Conservation (phyloP, 2,329 filamentous ascomycete species). For the Sarocladium strictum region DNA sequence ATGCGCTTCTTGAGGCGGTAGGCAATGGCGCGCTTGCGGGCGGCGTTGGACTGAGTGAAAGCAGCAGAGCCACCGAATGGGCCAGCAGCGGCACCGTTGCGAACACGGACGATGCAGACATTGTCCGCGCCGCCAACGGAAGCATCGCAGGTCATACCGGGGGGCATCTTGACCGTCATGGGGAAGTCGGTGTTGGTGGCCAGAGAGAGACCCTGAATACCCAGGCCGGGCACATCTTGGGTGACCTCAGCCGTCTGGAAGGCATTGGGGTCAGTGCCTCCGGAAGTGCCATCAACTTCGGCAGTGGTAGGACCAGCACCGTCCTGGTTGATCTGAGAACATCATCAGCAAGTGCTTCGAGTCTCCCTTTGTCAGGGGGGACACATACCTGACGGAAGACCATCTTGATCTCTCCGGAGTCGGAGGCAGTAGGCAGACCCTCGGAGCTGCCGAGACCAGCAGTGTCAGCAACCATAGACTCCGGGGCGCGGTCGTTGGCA, state of each 20-base stretch:
- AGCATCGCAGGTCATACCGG: slow-evolving; percentile 61
- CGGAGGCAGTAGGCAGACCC: slow-evolving; percentile 55
- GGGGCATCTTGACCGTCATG: slow-evolving; percentile 58
- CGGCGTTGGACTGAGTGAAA: slow-evolving; percentile 54
- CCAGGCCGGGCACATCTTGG: slow-evolving; percentile 55
- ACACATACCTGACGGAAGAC: slow-evolving; percentile 46
- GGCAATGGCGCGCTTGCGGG: slow-evolving; percentile 56
- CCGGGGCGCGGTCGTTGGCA: slow-evolving; percentile 35
- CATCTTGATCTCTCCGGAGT: slow-evolving; percentile 56
- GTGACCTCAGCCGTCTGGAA: slow-evolving; percentile 55
- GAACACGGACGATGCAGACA: slow-evolving; percentile 60
- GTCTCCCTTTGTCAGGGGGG: not conserved
- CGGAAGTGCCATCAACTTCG: slow-evolving; percentile 55
- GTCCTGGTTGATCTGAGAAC: slow-evolving; percentile 60
- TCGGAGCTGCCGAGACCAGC: slow-evolving; percentile 45
- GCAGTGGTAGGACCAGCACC: slow-evolving; percentile 59
- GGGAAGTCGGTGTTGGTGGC: slow-evolving; percentile 59
- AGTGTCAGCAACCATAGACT: slow-evolving; percentile 47
- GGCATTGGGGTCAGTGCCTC: slow-evolving; percentile 52
- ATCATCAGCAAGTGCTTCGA: not conserved
- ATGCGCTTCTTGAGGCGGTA: slow-evolving; percentile 38
- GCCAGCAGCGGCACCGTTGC: slow-evolving; percentile 55
- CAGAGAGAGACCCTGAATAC: slow-evolving; percentile 49
- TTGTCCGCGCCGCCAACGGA: slow-evolving; percentile 51
- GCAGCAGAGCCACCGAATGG: slow-evolving; percentile 63